phyloP scores from a whole-genome alignment of 768 basidiomycete genomes.

The Russula dissimulans region DNA sequence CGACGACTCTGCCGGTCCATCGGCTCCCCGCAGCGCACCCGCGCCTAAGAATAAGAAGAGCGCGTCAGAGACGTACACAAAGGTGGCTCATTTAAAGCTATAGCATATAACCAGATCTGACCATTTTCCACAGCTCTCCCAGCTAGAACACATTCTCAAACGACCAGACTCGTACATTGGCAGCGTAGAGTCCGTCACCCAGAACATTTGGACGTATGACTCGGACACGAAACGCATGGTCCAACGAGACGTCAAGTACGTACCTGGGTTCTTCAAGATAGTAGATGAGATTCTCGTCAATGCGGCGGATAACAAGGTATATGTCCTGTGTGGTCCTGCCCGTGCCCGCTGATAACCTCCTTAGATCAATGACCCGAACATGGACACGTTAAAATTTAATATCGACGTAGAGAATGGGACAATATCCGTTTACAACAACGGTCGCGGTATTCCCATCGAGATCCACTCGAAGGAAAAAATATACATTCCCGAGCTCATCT shows the following conservation, averaged over 20 bases:
- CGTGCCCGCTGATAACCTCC: not conserved
- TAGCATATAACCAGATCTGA: not conserved
- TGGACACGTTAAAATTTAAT: constrained; percentile 86
- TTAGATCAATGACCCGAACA: constrained; percentile 84
- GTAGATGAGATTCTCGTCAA: constrained; percentile 99
- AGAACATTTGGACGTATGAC: constrained; percentile 93
- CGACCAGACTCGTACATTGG: constrained; percentile 96
- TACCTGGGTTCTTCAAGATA: constrained; percentile 99
- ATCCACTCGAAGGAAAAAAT: constrained; percentile 89
- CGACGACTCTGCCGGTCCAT: constrained; percentile 26
- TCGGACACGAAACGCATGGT: constrained; percentile 76
- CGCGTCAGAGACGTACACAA: constrained; percentile 84
- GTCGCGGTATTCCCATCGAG: constrained; percentile 93
- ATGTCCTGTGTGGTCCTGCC: constrained; percentile 17
- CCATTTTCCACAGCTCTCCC: constrained; percentile 57
- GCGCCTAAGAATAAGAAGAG: constrained; percentile 65
- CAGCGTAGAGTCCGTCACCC: constrained; percentile 81
- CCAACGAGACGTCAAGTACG: constrained; percentile 74
- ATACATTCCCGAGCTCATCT: constrained; percentile 95
- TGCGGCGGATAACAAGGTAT: constrained; percentile 97
- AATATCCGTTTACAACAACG: constrained; percentile 94
- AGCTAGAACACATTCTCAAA: constrained; percentile 89
- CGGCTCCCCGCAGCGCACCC: constrained; percentile 20
- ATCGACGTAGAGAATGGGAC: constrained; percentile 76
- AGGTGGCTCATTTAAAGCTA: constrained; percentile 37